Conservation (phyloP, 2,329 filamentous ascomycete genomes). For the Gaeumannomyces tritici region DNA sequence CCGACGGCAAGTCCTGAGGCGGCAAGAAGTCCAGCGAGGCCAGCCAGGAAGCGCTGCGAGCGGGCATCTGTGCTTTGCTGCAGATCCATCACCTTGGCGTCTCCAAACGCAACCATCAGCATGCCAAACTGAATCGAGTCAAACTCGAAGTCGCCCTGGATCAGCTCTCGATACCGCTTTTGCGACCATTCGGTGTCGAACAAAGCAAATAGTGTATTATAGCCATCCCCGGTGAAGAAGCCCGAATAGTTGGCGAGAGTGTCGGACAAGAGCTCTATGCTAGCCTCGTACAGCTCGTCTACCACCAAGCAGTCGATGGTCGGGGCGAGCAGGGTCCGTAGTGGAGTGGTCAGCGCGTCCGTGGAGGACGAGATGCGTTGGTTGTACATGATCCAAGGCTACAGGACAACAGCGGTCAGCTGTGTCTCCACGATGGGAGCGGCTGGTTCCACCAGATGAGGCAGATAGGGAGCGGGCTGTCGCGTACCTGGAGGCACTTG, state of each 20-base stretch:
- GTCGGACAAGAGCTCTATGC: constrained; percentile 57
- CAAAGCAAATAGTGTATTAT: constrained; percentile 45
- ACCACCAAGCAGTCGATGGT: constrained; percentile 52
- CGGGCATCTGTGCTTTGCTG: constrained; percentile 41
- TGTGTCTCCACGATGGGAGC: constrained; percentile 3
- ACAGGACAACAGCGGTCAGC: neutral
- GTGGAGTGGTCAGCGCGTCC: constrained; percentile 44
- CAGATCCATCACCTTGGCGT: constrained; percentile 52
- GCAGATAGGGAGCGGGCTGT: neutral
- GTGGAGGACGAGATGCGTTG: constrained; percentile 52
- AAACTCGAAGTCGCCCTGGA: constrained; percentile 48
- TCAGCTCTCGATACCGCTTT: constrained; percentile 41
- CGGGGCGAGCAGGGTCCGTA: constrained; percentile 50
- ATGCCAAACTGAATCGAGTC: constrained; percentile 57
- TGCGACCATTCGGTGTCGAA: constrained; percentile 52
- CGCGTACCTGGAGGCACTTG: constrained; percentile 48
- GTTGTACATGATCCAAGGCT: constrained; percentile 69
- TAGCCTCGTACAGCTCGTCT: constrained; percentile 46
- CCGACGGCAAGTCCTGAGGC: constrained; percentile 57
- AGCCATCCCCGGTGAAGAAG: constrained; percentile 51
- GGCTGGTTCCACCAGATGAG: neutral
- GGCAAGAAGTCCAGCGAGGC: constrained; percentile 55
- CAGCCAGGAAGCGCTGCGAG: constrained; percentile 42
- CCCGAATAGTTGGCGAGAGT: constrained; percentile 53
- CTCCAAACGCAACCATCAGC: constrained; percentile 59